Conservation (phyloP, 2,329 filamentous ascomycete genomes). For the Apiospora arundinis region DNA sequence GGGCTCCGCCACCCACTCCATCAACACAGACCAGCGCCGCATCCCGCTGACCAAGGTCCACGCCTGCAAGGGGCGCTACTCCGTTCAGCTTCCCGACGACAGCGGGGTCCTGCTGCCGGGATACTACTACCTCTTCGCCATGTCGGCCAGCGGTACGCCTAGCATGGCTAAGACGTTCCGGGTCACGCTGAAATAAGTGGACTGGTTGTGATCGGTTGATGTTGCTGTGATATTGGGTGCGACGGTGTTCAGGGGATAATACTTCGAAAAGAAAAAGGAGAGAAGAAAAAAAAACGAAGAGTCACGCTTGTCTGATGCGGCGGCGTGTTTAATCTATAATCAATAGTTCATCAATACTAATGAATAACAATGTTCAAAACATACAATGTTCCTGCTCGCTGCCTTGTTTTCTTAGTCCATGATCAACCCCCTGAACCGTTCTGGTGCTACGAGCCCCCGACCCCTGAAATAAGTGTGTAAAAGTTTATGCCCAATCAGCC, state of each 20-base stretch:
- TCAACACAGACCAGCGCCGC: constrained; percentile 64
- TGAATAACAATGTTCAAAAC: neutral
- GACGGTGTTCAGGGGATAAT: neutral
- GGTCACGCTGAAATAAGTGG: constrained; percentile 24
- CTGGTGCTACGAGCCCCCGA: neutral
- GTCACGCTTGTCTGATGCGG: neutral
- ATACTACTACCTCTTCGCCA: constrained; percentile 60
- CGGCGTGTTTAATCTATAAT: neutral
- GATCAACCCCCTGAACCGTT: neutral
- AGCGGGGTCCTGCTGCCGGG: constrained; percentile 57
- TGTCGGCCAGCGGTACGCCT: constrained; percentile 51
- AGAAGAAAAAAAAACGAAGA: neutral
- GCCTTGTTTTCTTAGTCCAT: neutral
- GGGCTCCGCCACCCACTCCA: constrained; percentile 58
- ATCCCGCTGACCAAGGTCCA: constrained; percentile 47
- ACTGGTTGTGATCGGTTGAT: neutral
- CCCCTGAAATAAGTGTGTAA: no score
- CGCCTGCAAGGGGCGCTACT: constrained; percentile 42
- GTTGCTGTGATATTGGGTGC: neutral
- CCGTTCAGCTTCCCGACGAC: constrained; percentile 51
- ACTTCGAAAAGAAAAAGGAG: neutral
- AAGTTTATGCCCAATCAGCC: no score
- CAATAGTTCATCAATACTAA: constrained; percentile 4
- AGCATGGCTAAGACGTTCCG: constrained; percentile 52
- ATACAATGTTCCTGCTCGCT: neutral